Conservation (phyloP, 345 rosid species). For the Turritis glabra region DNA sequence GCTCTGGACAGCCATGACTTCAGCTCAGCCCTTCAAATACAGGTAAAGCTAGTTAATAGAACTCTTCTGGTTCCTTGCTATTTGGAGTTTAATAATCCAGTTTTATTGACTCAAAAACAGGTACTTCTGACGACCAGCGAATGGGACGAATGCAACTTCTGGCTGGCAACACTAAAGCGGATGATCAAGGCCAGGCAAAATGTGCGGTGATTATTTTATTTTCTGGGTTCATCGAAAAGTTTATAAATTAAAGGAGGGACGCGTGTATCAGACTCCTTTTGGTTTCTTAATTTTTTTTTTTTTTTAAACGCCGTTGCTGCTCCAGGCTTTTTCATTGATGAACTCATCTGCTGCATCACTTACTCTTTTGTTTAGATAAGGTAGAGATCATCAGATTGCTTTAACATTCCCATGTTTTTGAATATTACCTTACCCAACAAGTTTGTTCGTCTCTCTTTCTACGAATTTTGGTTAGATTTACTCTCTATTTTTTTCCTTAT, state of each 20-base stretch:
- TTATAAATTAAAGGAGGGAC: conserved; percentile 27
- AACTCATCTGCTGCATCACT: conserved; percentile 11
- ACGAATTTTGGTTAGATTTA: conserved; percentile 6
- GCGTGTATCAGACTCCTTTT: conserved; percentile 26
- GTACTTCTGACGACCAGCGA: conserved; percentile 89
- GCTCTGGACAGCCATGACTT: conserved; percentile 82
- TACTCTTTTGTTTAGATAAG: conserved; percentile 21
- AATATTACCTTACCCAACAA: conserved; percentile 13
- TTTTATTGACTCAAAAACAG: conserved; percentile 41
- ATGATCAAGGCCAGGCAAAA: conserved; percentile 91
- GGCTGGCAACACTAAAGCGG: conserved; percentile 89
- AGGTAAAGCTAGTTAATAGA: conserved; percentile 48
- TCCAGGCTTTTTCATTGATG: not conserved
- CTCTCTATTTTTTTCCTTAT: too few relatives aligned
- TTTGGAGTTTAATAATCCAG: not conserved
- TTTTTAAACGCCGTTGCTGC: conserved; percentile 16
- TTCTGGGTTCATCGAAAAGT: not conserved
- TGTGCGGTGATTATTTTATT: conserved; percentile 51
- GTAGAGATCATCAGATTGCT: conserved; percentile 24
- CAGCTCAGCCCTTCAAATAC: conserved; percentile 82
- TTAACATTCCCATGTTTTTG: conserved; percentile 21
- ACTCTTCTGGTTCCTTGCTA: not conserved
- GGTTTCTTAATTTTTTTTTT: conserved; percentile 17
- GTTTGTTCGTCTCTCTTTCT: conserved; percentile 8
- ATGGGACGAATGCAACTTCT: conserved; percentile 99